Base-by-base conservation (phyloP, 2,329 filamentous ascomycete genomes). In the Colletotrichum salicis region DNA sequence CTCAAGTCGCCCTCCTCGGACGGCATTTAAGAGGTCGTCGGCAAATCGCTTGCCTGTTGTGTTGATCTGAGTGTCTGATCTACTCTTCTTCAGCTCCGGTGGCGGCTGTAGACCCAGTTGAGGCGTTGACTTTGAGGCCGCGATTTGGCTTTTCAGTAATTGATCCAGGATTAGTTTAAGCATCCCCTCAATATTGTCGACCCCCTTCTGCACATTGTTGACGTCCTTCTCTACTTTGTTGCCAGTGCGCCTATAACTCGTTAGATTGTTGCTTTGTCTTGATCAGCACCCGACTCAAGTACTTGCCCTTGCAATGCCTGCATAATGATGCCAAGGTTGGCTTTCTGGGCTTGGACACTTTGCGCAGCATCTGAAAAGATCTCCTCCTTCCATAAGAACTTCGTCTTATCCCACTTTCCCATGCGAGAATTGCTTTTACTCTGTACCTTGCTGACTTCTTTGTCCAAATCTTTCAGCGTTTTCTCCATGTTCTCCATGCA, bases 331-430 rank as follows among this genome's bases (percentile, higher is more conserved):
- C 33, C 10, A 12, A 68, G 55, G 45, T 61, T 60, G 19, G 33
- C 11, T 27, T 57, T 68, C 37, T 71, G 64, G 12, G 27, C 51
- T 2, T 51, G 55, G 48, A 71, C 35, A 27, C 24, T 62, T 29
- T 70, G 31, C n/a, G 45, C 6, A 27, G 41, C n/a, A 27, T 70
- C 67, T 22, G 60, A 15, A 2, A 71, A 71, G 1, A 15, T 35
- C 11, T 68, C 64, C 15, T 69, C 52, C 5, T 35, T 66, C 64
- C 64, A 66, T 27, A 66, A 2, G 45, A 66, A 66, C 24, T 66
- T 66, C 7, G 64, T 35, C 64, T 60, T 66, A n/a, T 66, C 64
- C 64, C 64, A 66, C 64, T 51, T 66, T 8, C 64, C 64, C 54
- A 61, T 59, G n/a, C 45, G 37, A 13, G 37, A 59, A 19, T 52